Evolutionary conservation across 1,284 basidiomycete species (phyloP), one percentile per base, ranked within the genome.

Genomic region (Apiotrichum gracile): DNA sequence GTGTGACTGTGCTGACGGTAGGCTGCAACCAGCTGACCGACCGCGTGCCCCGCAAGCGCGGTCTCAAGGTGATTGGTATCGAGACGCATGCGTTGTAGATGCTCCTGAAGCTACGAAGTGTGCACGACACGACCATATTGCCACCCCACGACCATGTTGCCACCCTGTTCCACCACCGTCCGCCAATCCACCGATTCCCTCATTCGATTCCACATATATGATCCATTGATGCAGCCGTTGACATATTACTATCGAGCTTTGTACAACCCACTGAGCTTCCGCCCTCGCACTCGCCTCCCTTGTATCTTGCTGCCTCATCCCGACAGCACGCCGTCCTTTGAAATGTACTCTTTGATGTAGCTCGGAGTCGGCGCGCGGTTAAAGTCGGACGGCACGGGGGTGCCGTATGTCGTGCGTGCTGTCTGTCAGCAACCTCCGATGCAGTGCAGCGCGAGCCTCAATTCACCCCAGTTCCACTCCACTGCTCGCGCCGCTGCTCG

Each of bases 31-130:
- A 67, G 52, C 57, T 74, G n/a, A 69, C 75, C 1, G 68, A 70
- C 46, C 67, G 67, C 10, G 68, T 74, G 12, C 73, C 73, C 2
- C 58, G 73, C 17, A 74, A 72, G 61, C 68, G 67, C 47, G 74
- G 74, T 5, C 70, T 74, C 41, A 66, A 62, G 55, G 67, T 76
- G 16, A 67, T 72, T n/a, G 75, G 75, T 5, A 72, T 76, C 24
- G 75, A 76, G 62, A 71, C 70, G 13, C 74, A 76, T 47, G 62
- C 68, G n/a, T n/a, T n/a, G n/a, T n/a, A n/a, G n/a, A n/a, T n/a
- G n/a, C n/a, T n/a, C n/a, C n/a, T n/a, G n/a, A n/a, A n/a, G n/a
- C n/a, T n/a, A n/a, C n/a, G n/a, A n/a, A n/a, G n/a, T n/a, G n/a
- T n/a, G n/a, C n/a, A n/a, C n/a, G n/a, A n/a, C n/a, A n/a, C n/a